A percentile compares a stretch with the other conserved stretches of the same genome.
Evolutionary conservation across 805 yeast species (phyloP).

Genomic region (Yarrowia osloensis): DNA sequence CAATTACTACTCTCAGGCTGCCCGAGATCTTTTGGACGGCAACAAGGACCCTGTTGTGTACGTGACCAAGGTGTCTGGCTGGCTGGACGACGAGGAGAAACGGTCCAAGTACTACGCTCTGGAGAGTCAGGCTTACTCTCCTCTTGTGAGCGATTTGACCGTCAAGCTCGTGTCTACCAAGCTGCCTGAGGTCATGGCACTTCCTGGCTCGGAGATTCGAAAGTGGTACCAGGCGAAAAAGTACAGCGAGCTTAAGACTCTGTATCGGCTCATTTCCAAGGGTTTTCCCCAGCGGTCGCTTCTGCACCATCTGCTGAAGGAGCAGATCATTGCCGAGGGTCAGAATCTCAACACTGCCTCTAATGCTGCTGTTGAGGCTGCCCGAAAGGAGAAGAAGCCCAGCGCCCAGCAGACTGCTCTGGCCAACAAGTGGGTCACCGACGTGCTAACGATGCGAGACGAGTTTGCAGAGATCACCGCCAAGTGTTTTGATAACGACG

Average conservation of each 20-base stretch:
- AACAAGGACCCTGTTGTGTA: slow-evolving; percentile 56
- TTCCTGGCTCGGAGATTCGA: slow-evolving; percentile 58
- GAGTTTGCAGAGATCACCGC: slow-evolving; percentile 54
- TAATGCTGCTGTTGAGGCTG: slow-evolving; percentile 33
- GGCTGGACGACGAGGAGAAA: slow-evolving; percentile 64
- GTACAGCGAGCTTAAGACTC: slow-evolving; percentile 48
- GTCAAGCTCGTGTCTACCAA: slow-evolving; percentile 53
- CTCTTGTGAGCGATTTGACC: slow-evolving; percentile 56
- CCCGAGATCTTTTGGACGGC: slow-evolving; percentile 49
- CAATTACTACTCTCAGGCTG: slow-evolving; percentile 53
- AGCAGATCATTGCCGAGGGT: slow-evolving; percentile 53
- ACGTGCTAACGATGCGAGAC: slow-evolving; percentile 53
- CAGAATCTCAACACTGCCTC: slow-evolving; percentile 41
- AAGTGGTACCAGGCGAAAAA: slow-evolving; percentile 57
- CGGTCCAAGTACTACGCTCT: slow-evolving; percentile 53
- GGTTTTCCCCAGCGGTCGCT: slow-evolving; percentile 57
- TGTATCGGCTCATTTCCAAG: slow-evolving; percentile 54
- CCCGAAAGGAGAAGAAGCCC: slow-evolving; percentile 31
- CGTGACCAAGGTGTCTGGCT: slow-evolving; percentile 52
- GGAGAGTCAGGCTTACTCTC: slow-evolving; percentile 55
- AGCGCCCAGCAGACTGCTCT: slow-evolving; percentile 46
- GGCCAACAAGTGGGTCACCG: slow-evolving; percentile 70
- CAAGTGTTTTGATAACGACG: slow-evolving; percentile 53
- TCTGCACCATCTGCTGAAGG: slow-evolving; percentile 52
- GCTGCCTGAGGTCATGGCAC: slow-evolving; percentile 55